These are phyloP conservation scores for Cichorium intybus DNA, from an alignment of 140 eudicot genomes.

Conservation along the genomic window DNA sequence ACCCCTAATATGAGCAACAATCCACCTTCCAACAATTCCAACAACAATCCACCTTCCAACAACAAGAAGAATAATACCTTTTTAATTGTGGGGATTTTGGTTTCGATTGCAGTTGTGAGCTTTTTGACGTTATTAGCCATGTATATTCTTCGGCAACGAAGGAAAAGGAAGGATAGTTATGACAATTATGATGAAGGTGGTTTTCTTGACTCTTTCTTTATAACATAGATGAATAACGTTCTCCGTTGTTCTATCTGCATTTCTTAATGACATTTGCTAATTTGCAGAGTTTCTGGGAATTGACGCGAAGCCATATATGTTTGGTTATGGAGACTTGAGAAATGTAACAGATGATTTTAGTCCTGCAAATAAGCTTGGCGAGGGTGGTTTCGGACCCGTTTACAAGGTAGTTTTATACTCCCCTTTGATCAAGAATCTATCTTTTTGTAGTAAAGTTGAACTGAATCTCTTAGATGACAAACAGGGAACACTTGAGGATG, in stretches of 20 bases:
- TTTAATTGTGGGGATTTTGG: slow-evolving; percentile 46
- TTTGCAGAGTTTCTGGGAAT: slow-evolving; percentile 69
- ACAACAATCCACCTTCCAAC: slow-evolving; percentile 47
- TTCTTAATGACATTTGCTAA: neutral
- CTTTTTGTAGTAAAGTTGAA: neutral
- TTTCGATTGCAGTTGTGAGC: slow-evolving; percentile 38
- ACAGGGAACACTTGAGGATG: slow-evolving; percentile 71
- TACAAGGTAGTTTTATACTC: slow-evolving; percentile 48
- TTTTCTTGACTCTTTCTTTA: neutral
- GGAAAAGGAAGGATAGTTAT: slow-evolving; percentile 24
- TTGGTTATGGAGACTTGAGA: slow-evolving; percentile 60
- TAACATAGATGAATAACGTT: neutral
- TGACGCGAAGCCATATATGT: slow-evolving; percentile 65
- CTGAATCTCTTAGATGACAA: neutral
- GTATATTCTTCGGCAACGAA: slow-evolving; percentile 27
- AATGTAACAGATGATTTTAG: slow-evolving; percentile 68
- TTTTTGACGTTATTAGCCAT: slow-evolving; percentile 31
- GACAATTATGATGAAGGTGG: slow-evolving; percentile 54
- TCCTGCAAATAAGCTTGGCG: slow-evolving; percentile 77
- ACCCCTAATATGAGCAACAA: slow-evolving; percentile 39
- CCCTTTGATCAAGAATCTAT: neutral
- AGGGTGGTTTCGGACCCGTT: slow-evolving; percentile 94
- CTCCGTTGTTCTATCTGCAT: neutral
- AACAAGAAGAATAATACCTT: slow-evolving; percentile 38
- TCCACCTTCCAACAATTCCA: slow-evolving; percentile 46